These are phyloP conservation scores for Phytophthora melonis DNA, from an alignment of 352 stramenopile species.

Conservation along the genomic window DNA sequence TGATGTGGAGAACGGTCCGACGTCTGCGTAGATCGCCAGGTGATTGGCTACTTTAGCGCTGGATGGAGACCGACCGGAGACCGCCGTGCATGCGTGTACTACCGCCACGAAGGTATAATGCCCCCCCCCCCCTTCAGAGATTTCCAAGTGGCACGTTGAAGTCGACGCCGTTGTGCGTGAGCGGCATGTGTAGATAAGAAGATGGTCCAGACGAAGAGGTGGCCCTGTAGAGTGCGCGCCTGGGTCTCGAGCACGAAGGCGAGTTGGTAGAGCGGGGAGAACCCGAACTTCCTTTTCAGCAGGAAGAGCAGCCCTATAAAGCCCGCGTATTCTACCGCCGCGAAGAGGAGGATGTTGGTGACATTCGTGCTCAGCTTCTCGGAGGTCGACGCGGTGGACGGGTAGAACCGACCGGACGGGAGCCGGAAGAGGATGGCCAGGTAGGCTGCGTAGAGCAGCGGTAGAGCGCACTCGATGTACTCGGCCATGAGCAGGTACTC, in stretches of 20 bases:
- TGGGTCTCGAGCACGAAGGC: conserved; percentile 1
- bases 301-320: neutral
- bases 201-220: too few species aligned
- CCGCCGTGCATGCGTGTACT: too few species aligned
- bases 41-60: conserved; percentile 22
- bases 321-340: neutral
- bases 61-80: neutral
- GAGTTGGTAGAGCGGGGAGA: neutral
- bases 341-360: neutral
- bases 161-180: neutral
- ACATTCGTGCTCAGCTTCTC: neutral
- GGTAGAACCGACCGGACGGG: neutral
- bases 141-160: too few species aligned
- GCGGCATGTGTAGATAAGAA: neutral
- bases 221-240: neutral
- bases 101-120: too few species aligned
- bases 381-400: neutral
- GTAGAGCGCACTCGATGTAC: too few species aligned
- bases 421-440: neutral
- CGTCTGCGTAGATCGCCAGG: neutral
- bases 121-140: too few species aligned
- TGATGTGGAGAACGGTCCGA: conserved; percentile 11
- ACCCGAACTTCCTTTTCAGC: neutral
- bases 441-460: neutral
- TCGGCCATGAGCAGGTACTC: too few species aligned